Base-by-base conservation (phyloP, 2,329 filamentous ascomycete species). In the Xylariaceae sp. region DNA sequence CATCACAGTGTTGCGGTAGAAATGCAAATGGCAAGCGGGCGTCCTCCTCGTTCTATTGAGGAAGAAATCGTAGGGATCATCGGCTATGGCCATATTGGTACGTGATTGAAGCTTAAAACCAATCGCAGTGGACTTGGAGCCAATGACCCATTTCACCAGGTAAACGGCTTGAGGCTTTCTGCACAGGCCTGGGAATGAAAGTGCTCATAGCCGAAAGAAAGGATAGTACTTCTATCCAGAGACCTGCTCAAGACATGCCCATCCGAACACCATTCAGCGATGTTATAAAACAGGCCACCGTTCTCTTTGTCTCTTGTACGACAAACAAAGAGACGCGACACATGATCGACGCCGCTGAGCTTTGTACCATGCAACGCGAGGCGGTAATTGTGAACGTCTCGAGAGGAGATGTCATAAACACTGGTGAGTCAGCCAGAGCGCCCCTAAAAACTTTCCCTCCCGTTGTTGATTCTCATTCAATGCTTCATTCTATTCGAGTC, bases 301-400 rank as follows among this genome's bases (percentile, higher is more conserved):
- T 65, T 9, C 35, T 67, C 27, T 64, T 66, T 46, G 41, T 67
- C 7, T 58, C 50, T 35, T 63, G 60, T 21, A 47, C 52, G 0
- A 55, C 58, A 0, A 59, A 50, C 20, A 43, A 39, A 0, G 30
- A 53, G 7, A 60, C 61, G 9, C 29, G n/a, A 3, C 40, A 61
- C 11, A 45, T 63, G 47, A 60, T 67, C 36, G 59, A 58, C 20
- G n/a, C 26, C 8, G 45, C 56, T 11, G 60, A 67, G 50, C 55
- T 67, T 3, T 8, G 10, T 13, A 46, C 21, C 16, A 59, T 67
- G 58, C 44, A 53, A 6, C 63, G 63, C 0, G 60, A 66, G 15
- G 35, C 40, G 1, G 23, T 65, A 6, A 50, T 67, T 20, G 32
- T 66, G 32, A 67, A 67, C 39, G 55, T 67, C 4, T 63, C 64